Base-by-base conservation (phyloP, 495 filamentous ascomycete genomes). In the Hypoxylon intermedium region DNA sequence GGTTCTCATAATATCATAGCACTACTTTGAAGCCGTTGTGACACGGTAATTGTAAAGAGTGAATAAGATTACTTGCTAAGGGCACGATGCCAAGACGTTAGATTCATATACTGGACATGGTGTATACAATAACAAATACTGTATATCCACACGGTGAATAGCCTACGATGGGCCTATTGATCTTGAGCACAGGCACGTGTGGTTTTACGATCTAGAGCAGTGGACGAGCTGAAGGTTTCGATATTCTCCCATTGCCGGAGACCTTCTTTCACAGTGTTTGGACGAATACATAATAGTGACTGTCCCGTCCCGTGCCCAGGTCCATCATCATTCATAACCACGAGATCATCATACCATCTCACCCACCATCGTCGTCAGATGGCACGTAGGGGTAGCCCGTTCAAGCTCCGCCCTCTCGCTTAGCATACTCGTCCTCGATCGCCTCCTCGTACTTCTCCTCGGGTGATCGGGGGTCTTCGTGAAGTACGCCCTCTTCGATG, bases 401-500 rank as follows among this genome's bases (percentile, higher is more conserved):
- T 75, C 43, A 81, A 19, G 78, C 78, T 21, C 78, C 77, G 13
- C 78, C 77, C 60, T 80, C 78, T 9, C 79, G 70, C 54, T 79
- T 81, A 45, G 77, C 77, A 55, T 80, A 79, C 53, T 80, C 77
- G 5, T 80, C 76, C 59, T 79, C 77, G 16, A 79, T 80, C 3
- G 76, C 77, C 57, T 81, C 79, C 26, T 67, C 68, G 47, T 80
- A 81, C 48, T 75, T 79, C 48, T 81, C 75, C 36, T 78, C 77
- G 13, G 79, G 65, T 4, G 75, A 77, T 43, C 80, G 80, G 6
- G 82, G 82, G 53, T 88, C 86, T 58, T 87, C 87, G 15, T 79
- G 77, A 46, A 91, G 74, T 42, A 96, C 90, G 2, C 92, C 92
- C 67, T 90, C 83, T 60, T 88, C 84, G 42, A 96, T 80, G 42